Conservation (phyloP, 1,284 basidiomycete genomes). For the Tilletia horrida region DNA sequence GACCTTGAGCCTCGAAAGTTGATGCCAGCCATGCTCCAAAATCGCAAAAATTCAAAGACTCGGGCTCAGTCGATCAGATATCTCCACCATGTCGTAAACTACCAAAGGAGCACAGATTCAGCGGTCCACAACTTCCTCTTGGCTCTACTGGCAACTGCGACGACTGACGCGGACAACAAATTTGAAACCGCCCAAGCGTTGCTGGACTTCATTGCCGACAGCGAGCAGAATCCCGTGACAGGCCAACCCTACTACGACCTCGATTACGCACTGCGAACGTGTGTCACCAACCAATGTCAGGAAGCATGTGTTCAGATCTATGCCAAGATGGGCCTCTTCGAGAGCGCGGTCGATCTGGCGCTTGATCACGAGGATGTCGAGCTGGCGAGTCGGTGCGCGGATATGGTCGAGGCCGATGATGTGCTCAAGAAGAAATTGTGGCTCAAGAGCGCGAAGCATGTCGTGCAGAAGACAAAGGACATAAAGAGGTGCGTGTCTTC, state of each 20-base stretch:
- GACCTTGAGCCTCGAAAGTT: slow-evolving; percentile 77
- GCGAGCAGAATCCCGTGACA: slow-evolving; percentile 66
- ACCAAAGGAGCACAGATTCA: slow-evolving; percentile 72
- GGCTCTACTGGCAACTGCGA: slow-evolving; percentile 69
- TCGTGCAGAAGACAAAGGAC: slow-evolving; percentile 93
- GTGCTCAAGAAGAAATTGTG: slow-evolving; percentile 83
- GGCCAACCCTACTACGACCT: slow-evolving; percentile 90
- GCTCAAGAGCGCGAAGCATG: slow-evolving; percentile 95
- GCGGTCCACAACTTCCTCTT: slow-evolving; percentile 92
- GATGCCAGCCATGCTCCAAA: slow-evolving; percentile 81
- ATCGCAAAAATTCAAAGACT: slow-evolving; percentile 58
- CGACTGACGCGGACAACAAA: slow-evolving; percentile 52
- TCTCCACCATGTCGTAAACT: slow-evolving; percentile 77
- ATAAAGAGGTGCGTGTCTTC: slow-evolving; percentile 77
- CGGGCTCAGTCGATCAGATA: slow-evolving; percentile 82
- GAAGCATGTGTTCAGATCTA: slow-evolving; percentile 96
- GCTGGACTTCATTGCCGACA: slow-evolving; percentile 75
- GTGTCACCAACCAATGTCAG: slow-evolving; percentile 69
- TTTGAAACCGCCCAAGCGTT: slow-evolving; percentile 70
- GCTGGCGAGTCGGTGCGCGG: slow-evolving; percentile 56
- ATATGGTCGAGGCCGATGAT: slow-evolving; percentile 34
- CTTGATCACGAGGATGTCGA: slow-evolving; percentile 60
- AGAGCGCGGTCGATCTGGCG: slow-evolving; percentile 92
- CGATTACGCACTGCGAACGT: slow-evolving; percentile 89
- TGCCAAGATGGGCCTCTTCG: slow-evolving; percentile 94